Conservation (phyloP, 1,284 basidiomycete genomes). For the Marasmius sp. region DNA sequence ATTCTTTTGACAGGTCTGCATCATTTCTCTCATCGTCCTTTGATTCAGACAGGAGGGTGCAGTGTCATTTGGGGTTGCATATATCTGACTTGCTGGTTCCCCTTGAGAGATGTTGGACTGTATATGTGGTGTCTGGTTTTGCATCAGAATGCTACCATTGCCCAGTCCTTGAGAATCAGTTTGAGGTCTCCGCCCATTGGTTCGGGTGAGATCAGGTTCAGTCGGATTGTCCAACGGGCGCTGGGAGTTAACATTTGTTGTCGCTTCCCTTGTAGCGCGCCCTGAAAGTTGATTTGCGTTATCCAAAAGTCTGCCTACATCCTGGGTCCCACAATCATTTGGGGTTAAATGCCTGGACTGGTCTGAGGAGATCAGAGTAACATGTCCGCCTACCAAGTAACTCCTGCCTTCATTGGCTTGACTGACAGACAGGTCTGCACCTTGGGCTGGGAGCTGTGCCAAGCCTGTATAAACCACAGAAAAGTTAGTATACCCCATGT, state of each 20-base stretch:
- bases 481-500: neutral
- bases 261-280: no score
- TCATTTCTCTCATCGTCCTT: neutral
- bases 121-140: neutral
- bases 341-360: neutral
- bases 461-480: neutral
- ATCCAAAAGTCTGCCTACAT: no score
- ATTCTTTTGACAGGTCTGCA: conserved; percentile 8
- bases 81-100: neutral
- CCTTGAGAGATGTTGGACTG: neutral
- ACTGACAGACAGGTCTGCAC: neutral
- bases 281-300: no score
- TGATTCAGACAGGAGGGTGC: neutral
- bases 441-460: neutral
- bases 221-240: no score
- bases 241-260: no score
- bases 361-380: neutral
- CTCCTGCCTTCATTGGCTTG: neutral
- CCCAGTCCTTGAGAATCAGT: no score
- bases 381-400: neutral
- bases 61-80: neutral
- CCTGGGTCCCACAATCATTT: neutral
- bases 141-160: neutral
- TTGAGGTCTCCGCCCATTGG: no score
- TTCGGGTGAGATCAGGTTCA: no score